phyloP scores from a whole-genome alignment of 371 early-diverging fungal genomes.

The Capniomyces stellatus region DNA sequence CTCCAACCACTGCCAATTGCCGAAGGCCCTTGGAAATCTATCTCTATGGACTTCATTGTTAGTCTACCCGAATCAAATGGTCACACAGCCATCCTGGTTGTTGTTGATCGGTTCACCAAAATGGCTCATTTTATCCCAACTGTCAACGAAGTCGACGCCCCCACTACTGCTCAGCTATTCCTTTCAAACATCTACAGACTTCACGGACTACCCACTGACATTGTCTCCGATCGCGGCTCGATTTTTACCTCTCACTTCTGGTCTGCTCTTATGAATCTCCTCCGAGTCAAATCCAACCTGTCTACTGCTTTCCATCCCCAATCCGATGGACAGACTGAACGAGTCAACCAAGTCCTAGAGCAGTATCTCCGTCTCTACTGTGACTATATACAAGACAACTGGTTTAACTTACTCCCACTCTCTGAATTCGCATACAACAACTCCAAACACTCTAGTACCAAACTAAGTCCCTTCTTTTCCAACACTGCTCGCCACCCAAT shows the following conservation, averaged over 20 bases:
- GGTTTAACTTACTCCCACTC: conserved; percentile 25
- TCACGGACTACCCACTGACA: conserved; percentile 20
- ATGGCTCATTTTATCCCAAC: conserved; percentile 13
- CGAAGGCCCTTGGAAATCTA: conserved; percentile 7
- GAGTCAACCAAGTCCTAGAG: conserved; percentile 28
- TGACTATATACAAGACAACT: conserved; percentile 27
- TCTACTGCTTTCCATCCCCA: conserved; percentile 30
- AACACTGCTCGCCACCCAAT: conserved; percentile 11
- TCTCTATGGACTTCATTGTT: conserved; percentile 22
- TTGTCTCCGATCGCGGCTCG: conserved; percentile 27
- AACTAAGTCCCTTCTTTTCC: conserved; percentile 16
- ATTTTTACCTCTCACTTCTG: conserved; percentile 27
- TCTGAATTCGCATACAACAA: conserved; percentile 36
- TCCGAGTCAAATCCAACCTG: conserved; percentile 16
- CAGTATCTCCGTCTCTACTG: conserved; percentile 28
- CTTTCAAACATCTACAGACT: conserved; percentile 4
- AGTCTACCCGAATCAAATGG: conserved; percentile 11
- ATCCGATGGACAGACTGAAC: conserved; percentile 34
- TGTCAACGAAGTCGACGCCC: not conserved
- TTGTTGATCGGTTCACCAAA: conserved; percentile 17
- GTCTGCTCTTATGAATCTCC: conserved; percentile 5
- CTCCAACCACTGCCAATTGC: conserved; percentile 15
- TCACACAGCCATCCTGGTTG: conserved; percentile 14
- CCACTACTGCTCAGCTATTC: not conserved
- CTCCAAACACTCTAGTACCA: conserved; percentile 13